Evolutionary conservation across 1,284 basidiomycete species (phyloP).

Genomic region (Cutaneotrichosporon cavernicola): DNA sequence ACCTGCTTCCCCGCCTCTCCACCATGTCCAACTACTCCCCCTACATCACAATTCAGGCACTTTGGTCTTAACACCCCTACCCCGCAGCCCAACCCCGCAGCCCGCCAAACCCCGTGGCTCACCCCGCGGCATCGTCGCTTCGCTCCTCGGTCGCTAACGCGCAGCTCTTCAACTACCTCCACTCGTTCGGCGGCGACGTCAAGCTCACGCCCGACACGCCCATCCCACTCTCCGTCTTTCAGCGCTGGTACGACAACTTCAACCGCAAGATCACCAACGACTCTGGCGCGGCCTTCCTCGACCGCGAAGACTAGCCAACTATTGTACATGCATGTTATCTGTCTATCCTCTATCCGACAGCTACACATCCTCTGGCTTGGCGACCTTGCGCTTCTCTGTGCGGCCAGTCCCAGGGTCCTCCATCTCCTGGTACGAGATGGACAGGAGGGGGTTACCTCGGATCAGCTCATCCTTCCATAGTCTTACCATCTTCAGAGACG

Average conservation of each 20-base stretch:
- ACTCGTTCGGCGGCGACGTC: conserved; percentile 64
- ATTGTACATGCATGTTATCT: not conserved
- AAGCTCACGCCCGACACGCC: conserved; percentile 62
- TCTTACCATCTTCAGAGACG: conserved; percentile 49
- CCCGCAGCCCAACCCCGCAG: no score
- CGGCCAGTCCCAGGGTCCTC: conserved; percentile 51
- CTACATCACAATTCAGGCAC: not conserved
- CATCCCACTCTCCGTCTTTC: conserved; percentile 72
- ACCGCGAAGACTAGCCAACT: conserved; percentile 59
- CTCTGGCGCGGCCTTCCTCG: conserved; percentile 71
- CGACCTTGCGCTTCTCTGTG: conserved; percentile 52
- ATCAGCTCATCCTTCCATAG: not conserved
- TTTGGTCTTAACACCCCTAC: no score
- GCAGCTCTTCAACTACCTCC: conserved; percentile 79
- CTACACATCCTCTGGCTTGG: conserved; percentile 50
- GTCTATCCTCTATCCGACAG: not conserved
- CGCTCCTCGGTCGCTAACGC: not conserved
- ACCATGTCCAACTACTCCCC: not conserved
- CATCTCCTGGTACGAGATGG: conserved; percentile 54
- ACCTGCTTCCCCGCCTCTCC: not conserved
- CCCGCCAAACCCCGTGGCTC: no score
- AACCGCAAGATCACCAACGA: conserved; percentile 66
- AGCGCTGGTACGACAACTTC: conserved; percentile 79
- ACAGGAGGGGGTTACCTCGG: conserved; percentile 48
- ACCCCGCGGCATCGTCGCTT: no score